Evolutionary conservation across 2,329 filamentous ascomycete species (phyloP).

Genomic region (Fusarium buxicola): DNA sequence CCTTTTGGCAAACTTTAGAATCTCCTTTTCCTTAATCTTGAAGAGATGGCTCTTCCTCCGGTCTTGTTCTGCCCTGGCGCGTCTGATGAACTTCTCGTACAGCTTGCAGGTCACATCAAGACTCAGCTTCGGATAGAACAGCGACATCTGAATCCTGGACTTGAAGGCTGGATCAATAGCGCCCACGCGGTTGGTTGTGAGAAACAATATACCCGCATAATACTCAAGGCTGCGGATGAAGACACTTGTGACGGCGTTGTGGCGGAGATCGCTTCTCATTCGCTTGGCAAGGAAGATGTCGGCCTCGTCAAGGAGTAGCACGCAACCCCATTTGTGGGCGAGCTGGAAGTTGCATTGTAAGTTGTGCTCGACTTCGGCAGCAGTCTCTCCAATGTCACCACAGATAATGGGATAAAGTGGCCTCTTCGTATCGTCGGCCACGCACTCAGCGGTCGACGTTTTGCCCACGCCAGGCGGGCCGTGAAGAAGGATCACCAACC

Average conservation of each 20-base stretch:
- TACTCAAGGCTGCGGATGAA: constrained; percentile 86
- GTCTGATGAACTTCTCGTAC: constrained; percentile 14
- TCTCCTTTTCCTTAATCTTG: constrained; percentile 15
- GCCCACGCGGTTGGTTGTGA: constrained; percentile 84
- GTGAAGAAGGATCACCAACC: constrained; percentile 16
- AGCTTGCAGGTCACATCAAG: constrained; percentile 14
- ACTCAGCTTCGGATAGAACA: constrained; percentile 5
- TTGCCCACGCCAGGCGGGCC: constrained; percentile 17
- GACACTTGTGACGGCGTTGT: constrained; percentile 61
- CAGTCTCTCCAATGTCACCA: constrained; percentile 20
- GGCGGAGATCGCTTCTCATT: constrained; percentile 5
- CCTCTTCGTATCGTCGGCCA: constrained; percentile 15
- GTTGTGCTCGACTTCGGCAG: constrained; percentile 8
- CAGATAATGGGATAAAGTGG: constrained; percentile 20
- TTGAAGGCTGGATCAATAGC: constrained; percentile 15
- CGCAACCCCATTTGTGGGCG: constrained; percentile 21
- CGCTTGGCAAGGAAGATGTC: constrained; percentile 16
- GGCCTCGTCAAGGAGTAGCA: constrained; percentile 22
- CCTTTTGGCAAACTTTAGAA: constrained; percentile 10
- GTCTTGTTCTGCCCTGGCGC: constrained; percentile 13
- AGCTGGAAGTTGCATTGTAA: constrained; percentile 12
- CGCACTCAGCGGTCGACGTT: constrained; percentile 16
- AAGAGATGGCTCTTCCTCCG: not conserved
- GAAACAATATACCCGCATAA: constrained; percentile 85
- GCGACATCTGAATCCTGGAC: constrained; percentile 11